Evolutionary conservation across 176 grass and related monocot genomes (phyloP).

Genomic region (Elymus sibiricus): DNA sequence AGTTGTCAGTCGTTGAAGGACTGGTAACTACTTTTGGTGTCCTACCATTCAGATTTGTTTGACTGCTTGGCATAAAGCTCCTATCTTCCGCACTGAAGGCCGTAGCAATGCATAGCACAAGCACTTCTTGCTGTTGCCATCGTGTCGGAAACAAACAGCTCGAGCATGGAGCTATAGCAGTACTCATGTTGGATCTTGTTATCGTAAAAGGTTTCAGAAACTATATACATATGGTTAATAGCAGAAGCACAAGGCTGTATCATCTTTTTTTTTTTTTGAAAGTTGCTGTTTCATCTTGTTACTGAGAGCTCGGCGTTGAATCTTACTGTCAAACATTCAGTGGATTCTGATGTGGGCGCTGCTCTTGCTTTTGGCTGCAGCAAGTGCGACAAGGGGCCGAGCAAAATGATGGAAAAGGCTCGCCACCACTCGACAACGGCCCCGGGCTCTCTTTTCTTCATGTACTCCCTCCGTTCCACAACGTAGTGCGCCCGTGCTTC

Average conservation of each 20-base stretch:
- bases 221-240: no score
- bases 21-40: neutral
- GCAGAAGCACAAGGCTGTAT: no score
- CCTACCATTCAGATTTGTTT: neutral
- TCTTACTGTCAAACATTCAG: neutral
- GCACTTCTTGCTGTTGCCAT: neutral
- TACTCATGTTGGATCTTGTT: no score
- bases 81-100: neutral
- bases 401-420: slow-evolving; percentile 16
- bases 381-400: slow-evolving; percentile 18
- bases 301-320: neutral
- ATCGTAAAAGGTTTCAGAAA: no score
- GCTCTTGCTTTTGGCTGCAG: neutral
- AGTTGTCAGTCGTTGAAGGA: neutral
- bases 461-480: no score
- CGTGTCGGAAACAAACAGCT: neutral
- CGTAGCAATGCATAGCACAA: neutral
- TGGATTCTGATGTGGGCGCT: neutral
- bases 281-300: no score
- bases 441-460: no score
- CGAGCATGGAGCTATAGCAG: neutral
- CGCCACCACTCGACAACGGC: neutral
- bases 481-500: no score
- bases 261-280: no score
- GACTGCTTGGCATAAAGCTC: neutral